Evolutionary conservation across 192 early-diverging fungal species (phyloP).

Genomic region (Dissophora ornata): DNA sequence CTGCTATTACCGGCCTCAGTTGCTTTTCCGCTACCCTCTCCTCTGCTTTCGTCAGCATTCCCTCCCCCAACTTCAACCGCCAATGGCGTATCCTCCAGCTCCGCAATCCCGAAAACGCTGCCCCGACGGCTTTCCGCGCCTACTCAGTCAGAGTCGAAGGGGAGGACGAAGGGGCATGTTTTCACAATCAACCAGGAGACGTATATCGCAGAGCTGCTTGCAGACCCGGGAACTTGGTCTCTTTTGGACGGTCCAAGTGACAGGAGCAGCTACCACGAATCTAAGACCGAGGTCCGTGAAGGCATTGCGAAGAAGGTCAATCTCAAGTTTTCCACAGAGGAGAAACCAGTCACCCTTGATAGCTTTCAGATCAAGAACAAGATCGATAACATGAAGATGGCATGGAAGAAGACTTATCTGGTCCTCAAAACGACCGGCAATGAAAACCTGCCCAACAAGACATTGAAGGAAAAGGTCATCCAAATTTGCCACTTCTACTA

Average conservation of each 20-base stretch:
- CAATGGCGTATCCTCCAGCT: too few relatives aligned
- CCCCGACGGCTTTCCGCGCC: too few relatives aligned
- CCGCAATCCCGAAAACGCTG: too few relatives aligned
- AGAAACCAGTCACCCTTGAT: neutral
- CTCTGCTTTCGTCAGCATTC: too few relatives aligned
- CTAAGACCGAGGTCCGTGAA: neutral
- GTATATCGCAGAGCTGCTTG: constrained; percentile 4
- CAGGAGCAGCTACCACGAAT: neutral
- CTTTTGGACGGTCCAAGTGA: constrained; percentile 5
- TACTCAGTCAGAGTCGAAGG: too few relatives aligned
- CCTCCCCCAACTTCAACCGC: too few relatives aligned
- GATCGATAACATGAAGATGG: constrained; percentile 2
- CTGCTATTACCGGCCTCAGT: too few relatives aligned
- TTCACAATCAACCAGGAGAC: neutral
- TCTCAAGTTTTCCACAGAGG: constrained; percentile 6
- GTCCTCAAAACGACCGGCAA: neutral
- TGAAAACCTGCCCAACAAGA: neutral
- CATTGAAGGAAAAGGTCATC: neutral
- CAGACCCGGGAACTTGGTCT: constrained; percentile 9
- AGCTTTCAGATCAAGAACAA: constrained; percentile 15
- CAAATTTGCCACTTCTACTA: constrained; percentile 6
- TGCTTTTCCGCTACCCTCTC: too few relatives aligned
- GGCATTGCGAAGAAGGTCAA: neutral
- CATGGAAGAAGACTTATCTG: neutral
- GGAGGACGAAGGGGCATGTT: neutral